phyloP scores from a whole-genome alignment of 1,139 yeast genomes.

The Taphrina deformans region DNA sequence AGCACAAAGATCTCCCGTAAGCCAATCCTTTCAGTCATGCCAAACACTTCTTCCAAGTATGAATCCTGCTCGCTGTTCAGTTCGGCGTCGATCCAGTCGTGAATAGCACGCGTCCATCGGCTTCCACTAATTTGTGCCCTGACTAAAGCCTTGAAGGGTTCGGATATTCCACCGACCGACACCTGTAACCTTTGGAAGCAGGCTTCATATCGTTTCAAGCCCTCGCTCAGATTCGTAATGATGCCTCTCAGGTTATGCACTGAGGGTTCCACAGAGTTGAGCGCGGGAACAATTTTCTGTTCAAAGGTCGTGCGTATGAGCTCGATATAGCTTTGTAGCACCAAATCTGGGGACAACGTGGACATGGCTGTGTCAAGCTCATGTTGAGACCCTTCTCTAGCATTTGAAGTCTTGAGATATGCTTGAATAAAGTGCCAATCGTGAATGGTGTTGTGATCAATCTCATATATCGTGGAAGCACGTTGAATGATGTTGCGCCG shows the following conservation, averaged over 20 bases:
- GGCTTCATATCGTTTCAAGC: slow-evolving; percentile 10
- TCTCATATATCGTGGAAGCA: background rate
- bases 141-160: slow-evolving; percentile 19
- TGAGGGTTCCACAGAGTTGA: background rate
- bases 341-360: background rate
- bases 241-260: background rate
- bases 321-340: slow-evolving; percentile 2
- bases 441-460: background rate
- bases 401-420: slow-evolving; percentile 10
- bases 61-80: background rate
- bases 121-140: background rate
- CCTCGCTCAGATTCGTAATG: slow-evolving; percentile 13
- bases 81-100: background rate
- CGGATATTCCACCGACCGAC: background rate
- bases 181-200: slow-evolving; percentile 8
- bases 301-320: slow-evolving; percentile 24
- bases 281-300: slow-evolving; percentile 18
- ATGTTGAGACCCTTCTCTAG: background rate
- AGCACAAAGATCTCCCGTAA: background rate
- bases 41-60: background rate
- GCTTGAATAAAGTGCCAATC: slow-evolving; percentile 9
- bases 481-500: background rate
- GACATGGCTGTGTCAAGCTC: slow-evolving; percentile 13
- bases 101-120: background rate
- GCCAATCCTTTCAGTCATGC: background rate